Conservation (phyloP, 108 stramenopile species). For the Parietichytrium sp. region DNA sequence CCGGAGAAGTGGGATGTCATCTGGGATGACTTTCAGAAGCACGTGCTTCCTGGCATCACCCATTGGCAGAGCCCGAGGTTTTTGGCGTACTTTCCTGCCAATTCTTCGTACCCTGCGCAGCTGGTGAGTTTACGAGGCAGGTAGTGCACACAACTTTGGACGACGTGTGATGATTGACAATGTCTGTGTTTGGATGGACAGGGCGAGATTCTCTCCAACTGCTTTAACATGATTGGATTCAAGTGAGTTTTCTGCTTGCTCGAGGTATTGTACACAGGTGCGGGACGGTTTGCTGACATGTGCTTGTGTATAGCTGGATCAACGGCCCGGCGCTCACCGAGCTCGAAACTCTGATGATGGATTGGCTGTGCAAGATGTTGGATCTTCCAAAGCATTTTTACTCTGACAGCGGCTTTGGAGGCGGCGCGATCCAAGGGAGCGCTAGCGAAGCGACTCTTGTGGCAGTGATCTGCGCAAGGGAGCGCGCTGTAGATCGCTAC, state of each 20-base stretch:
- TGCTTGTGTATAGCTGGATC: too few species aligned
- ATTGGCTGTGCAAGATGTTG: constrained; percentile 39
- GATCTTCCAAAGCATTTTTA: constrained; percentile 20
- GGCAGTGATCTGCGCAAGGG: constrained; percentile 34
- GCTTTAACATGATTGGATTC: constrained; percentile 47
- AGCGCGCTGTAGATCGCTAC: neutral
- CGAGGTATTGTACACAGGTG: too few species aligned
- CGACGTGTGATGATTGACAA: too few species aligned
- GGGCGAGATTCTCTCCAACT: constrained; percentile 37
- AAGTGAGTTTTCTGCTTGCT: too few species aligned
- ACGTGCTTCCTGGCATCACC: constrained; percentile 43
- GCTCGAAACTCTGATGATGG: constrained; percentile 41
- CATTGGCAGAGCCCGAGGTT: constrained; percentile 41
- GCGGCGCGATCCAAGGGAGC: constrained; percentile 45
- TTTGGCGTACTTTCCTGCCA: constrained; percentile 43
- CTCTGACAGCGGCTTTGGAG: constrained; percentile 7
- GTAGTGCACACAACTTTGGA: too few species aligned
- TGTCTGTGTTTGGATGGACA: too few species aligned
- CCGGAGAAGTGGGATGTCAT: neutral
- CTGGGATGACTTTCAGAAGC: constrained; percentile 14
- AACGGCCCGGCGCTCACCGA: constrained; percentile 36
- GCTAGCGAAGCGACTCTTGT: constrained; percentile 39
- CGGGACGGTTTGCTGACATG: too few species aligned
- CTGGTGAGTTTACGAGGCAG: too few species aligned
- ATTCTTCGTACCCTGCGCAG: constrained; percentile 28